Conservation (phyloP, 1,284 basidiomycete genomes). For the Hemileia vastatrix region DNA sequence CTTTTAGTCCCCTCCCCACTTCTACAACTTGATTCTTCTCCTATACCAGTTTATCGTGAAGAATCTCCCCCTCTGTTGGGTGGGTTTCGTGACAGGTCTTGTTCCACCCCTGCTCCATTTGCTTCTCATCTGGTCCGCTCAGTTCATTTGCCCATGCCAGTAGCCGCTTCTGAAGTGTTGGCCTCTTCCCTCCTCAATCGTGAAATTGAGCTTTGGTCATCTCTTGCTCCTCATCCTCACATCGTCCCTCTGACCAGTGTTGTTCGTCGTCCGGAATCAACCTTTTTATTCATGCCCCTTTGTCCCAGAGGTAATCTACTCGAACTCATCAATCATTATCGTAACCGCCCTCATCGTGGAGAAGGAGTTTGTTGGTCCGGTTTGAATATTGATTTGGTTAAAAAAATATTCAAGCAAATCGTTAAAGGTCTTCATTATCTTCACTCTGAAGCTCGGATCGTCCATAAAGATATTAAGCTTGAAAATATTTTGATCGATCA, state of each 20-base stretch:
- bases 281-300: conserved; percentile 72
- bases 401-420: conserved; percentile 81
- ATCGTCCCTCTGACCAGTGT: conserved; percentile 70
- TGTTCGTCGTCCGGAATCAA: conserved; percentile 57
- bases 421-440: conserved; percentile 75
- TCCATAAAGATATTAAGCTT: conserved; percentile 89
- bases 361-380: conserved; percentile 7
- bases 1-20: neutral
- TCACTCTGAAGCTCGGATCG: conserved; percentile 64
- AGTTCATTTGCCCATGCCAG: conserved; percentile 49
- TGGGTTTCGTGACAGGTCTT: conserved; percentile 21
- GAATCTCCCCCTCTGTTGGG: conserved; percentile 20
- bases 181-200: conserved; percentile 54
- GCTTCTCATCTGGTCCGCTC: conserved; percentile 48
- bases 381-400: conserved; percentile 50
- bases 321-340: conserved; percentile 58
- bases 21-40: neutral
- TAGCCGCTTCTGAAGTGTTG: conserved; percentile 47
- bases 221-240: conserved; percentile 56
- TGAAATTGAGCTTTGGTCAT: conserved; percentile 69
- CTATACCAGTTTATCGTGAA: neutral
- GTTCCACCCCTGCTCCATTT: conserved; percentile 12
- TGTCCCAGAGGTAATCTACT: conserved; percentile 76
- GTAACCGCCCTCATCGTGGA: neutral
- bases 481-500: conserved; percentile 91